Evolutionary conservation across 345 rosid species (phyloP).

Genomic region (Pugionium cornutum): DNA sequence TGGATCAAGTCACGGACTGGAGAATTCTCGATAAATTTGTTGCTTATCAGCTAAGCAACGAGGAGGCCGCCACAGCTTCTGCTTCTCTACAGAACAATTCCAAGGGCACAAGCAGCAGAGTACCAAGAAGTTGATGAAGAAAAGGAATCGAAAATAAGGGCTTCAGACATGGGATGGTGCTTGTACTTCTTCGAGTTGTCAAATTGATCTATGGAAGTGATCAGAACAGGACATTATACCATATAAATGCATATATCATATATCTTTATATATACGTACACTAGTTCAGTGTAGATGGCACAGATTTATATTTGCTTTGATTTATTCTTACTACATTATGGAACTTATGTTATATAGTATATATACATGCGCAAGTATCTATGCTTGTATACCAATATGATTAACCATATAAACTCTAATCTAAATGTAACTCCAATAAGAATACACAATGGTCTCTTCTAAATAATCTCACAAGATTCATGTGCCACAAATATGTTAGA

Average conservation of each 20-base stretch:
- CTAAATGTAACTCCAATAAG: slow-evolving; percentile 35
- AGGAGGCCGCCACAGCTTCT: slow-evolving; percentile 48
- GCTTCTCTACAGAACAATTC: slow-evolving; percentile 35
- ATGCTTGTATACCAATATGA: slow-evolving; percentile 15
- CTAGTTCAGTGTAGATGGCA: slow-evolving; percentile 40
- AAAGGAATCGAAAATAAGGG: slow-evolving; percentile 54
- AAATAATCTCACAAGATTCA: background rate
- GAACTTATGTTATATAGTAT: slow-evolving; percentile 5
- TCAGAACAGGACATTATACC: slow-evolving; percentile 32
- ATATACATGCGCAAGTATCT: background rate
- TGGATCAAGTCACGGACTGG: slow-evolving; percentile 90
- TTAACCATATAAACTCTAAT: slow-evolving; percentile 36
- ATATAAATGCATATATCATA: slow-evolving; percentile 36
- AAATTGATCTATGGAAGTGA: slow-evolving; percentile 71
- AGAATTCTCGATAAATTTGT: slow-evolving; percentile 93
- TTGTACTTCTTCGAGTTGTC: background rate
- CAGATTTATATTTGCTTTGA: slow-evolving; percentile 43
- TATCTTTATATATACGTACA: slow-evolving; percentile 13
- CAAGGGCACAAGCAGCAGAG: slow-evolving; percentile 30
- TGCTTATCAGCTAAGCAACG: slow-evolving; percentile 94
- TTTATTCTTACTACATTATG: slow-evolving; percentile 34
- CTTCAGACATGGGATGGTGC: slow-evolving; percentile 42
- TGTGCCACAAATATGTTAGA: background rate
- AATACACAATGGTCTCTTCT: slow-evolving; percentile 16
- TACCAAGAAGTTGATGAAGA: slow-evolving; percentile 53